Base-by-base conservation (phyloP, 371 early-diverging fungal species). In the Mucor mucedo region DNA sequence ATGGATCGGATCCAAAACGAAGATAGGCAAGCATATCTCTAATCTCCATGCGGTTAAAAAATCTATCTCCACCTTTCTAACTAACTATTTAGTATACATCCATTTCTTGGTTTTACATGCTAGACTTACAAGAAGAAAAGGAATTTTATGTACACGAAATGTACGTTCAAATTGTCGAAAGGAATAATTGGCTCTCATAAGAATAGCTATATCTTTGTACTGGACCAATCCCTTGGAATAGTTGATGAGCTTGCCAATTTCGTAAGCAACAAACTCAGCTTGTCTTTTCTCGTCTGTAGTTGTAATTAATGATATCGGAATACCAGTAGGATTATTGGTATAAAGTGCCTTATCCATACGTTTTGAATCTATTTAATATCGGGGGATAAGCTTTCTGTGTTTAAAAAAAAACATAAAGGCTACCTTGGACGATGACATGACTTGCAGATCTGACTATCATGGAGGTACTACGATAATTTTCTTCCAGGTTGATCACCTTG, bases 401-500 rank as follows among this genome's bases (percentile, higher is more conserved):
- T n/a, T 2, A n/a, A 44, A 14, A 5, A 44, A 14, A n/a, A 0
- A 2, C 27, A 3, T 32, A 49, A 55, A 3, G 11, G 13, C 42
- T 71, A 67, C 81, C 84, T 52, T 76, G 68, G 0, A 71, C 69
- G 16, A 84, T 80, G 27, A 79, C 76, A 57, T 73, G 68, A 3
- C 69, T 68, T 8, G 84, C 86, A 41, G 78, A 40, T 1, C 75
- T 68, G 4, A 88, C 70, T 42, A 89, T 84, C 6, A 60, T 66
- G 39, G 68, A 66, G 9, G 84, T 84, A 58, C 88, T 87, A 21
- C 89, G 76, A 54, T 87, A 89, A 44, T 87, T 89, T 33, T 77
- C 68, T 14, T 67, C 82, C 64, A 89, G 62, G 10, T 70, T 64
- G 14, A 84, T 73, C 5, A 63, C 54, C 4, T 62, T 63, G 6